phyloP scores from a whole-genome alignment of 306 rosid genomes.

The Nissolia schottii region DNA sequence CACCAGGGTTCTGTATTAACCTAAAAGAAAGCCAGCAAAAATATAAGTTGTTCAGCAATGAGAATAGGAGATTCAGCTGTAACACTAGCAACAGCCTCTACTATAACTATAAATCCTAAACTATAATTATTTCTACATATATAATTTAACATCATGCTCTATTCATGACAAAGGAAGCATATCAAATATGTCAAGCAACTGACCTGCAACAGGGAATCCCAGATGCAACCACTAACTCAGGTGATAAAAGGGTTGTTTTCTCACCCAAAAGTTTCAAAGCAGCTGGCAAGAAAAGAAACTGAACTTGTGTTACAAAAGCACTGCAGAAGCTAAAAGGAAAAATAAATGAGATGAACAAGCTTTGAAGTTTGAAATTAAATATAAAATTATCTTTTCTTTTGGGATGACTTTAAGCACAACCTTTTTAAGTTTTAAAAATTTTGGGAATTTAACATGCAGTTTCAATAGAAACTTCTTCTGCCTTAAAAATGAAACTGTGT shows the following conservation, averaged over 20 bases:
- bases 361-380: constrained; percentile 10
- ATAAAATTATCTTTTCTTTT: not conserved
- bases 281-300: constrained; percentile 75
- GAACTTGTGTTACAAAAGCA: constrained; percentile 47
- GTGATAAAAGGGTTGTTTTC: constrained; percentile 89
- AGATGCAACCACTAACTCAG: constrained; percentile 71
- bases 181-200: constrained; percentile 32
- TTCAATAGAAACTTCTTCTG: not conserved
- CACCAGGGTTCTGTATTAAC: constrained; percentile 98
- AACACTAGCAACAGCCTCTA: constrained; percentile 4
- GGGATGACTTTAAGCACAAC: not conserved
- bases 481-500: not conserved
- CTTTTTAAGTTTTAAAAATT: not conserved
- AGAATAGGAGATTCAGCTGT: constrained; percentile 10
- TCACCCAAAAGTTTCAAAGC: constrained; percentile 91
- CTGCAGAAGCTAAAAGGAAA: constrained; percentile 24
- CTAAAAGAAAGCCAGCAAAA: constrained; percentile 45
- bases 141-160: not conserved
- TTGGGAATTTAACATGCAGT: not conserved
- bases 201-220: constrained; percentile 97
- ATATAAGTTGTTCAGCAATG: constrained; percentile 34
- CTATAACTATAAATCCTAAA: constrained; percentile 21
- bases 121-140: not conserved
- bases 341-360: constrained; percentile 7
- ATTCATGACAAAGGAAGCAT: constrained; percentile 6